Evolutionary conservation across 352 stramenopile species (phyloP), one percentile per base, ranked within the genome.

Genomic region (Blastocystis sp.): DNA sequence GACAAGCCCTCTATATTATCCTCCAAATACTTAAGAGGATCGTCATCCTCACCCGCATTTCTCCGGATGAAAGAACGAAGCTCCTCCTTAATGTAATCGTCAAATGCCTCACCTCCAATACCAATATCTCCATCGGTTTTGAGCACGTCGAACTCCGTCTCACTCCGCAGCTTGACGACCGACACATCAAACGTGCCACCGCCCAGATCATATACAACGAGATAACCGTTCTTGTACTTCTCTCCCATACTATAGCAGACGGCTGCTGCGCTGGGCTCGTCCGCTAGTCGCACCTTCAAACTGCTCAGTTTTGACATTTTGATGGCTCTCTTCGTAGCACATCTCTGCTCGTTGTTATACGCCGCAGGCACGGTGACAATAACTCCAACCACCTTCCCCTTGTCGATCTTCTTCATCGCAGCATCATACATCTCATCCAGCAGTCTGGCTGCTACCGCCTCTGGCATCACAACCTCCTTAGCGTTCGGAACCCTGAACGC

Each of bases 211-310:
- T 98, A 98, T 78, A 99, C 98, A 42, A 98, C 92, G 34, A 98
- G 95, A 89, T 97, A 93, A 89, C 97, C 97, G 42, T 95, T 93
- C 40, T 94, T 93, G 19, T 90, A n/a, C 93, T 97, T 91, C 91
- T 98, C 96, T 89, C 98, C 96, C 34, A 99, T 92, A 52, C 96
- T 96, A 90, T 99, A 99, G 19, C 96, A 96, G 90, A 99, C 97
- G 68, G 96, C 96, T 66, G 96, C 96, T 59, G 96, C 95, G 34
- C 97, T 95, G 54, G 96, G 96, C 91, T 99, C 97, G 90, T 97
- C 98, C n/a, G 62, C 3, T 45, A 78, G n/a, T n/a, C 19, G 3
- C 19, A 84, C 60, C 11, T 62, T 38, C 7, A 21, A 54, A 34
- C 28, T 34, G 24, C 54, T 68, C 0, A 84, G 65, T 14, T 48